These are phyloP conservation scores for Pyricularia sp. DNA, from an alignment of 2,329 filamentous ascomycete genomes.

Conservation along the genomic window DNA sequence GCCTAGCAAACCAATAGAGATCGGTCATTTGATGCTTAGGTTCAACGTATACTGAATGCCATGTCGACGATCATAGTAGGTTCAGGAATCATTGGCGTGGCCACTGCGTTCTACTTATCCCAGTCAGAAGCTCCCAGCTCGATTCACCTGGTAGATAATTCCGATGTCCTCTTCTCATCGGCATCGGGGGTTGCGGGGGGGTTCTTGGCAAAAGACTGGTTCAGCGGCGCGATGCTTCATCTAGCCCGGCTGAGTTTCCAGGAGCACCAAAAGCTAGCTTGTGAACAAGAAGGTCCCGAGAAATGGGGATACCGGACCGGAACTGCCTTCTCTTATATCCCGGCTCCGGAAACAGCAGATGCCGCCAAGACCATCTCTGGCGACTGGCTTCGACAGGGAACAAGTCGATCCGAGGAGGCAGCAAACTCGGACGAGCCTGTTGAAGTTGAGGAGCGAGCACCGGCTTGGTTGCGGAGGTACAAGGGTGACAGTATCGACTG, in stretches of 20 bases:
- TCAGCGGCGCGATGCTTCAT: constrained; percentile 34
- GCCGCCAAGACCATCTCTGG: constrained; percentile 30
- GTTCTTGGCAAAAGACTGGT: constrained; percentile 65
- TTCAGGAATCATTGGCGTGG: constrained; percentile 55
- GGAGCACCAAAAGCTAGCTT: constrained; percentile 52
- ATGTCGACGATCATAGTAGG: constrained; percentile 50
- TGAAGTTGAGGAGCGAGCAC: not conserved
- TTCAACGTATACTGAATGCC: not conserved
- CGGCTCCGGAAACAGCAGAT: constrained; percentile 9
- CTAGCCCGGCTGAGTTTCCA: constrained; percentile 57
- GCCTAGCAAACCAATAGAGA: not conserved
- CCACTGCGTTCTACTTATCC: constrained; percentile 59
- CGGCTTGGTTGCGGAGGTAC: not conserved
- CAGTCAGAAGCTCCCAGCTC: constrained; percentile 26
- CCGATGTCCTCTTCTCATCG: constrained; percentile 50
- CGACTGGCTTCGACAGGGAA: constrained; percentile 47
- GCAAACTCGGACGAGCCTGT: constrained; percentile 13
- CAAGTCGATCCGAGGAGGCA: constrained; percentile 20
- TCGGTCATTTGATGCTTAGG: not conserved
- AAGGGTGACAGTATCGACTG: not conserved
- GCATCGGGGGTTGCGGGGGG: constrained; percentile 66
- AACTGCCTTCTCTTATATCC: constrained; percentile 40
- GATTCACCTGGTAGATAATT: constrained; percentile 34
- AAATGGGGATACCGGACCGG: constrained; percentile 39
- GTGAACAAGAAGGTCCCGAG: constrained; percentile 39